phyloP scores from a whole-genome alignment of 768 basidiomycete genomes.

The Termitomyces sp. region DNA sequence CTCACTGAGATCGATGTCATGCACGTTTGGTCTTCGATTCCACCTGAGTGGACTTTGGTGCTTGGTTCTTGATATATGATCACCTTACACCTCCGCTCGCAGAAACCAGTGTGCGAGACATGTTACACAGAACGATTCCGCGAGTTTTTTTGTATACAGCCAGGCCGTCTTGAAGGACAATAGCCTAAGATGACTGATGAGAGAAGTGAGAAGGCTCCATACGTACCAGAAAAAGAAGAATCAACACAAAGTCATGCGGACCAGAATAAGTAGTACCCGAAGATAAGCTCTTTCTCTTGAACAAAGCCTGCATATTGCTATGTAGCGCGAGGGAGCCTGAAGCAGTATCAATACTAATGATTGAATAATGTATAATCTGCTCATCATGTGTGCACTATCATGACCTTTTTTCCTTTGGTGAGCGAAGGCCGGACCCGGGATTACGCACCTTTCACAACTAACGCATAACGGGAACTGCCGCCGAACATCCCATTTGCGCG shows the following conservation, averaged over 20 bases:
- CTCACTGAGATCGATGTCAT: neutral
- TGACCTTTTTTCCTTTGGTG: too few relatives aligned
- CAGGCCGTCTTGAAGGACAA: neutral
- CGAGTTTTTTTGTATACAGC: neutral
- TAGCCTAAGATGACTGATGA: neutral
- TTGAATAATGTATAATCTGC: too few relatives aligned
- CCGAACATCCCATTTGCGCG: too few relatives aligned
- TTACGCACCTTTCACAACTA: too few relatives aligned
- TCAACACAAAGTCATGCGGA: neutral
- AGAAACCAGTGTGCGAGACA: neutral
- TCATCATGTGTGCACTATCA: too few relatives aligned
- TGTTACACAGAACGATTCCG: neutral
- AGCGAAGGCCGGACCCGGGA: too few relatives aligned
- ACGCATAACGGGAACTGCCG: too few relatives aligned
- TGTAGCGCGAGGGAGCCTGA: neutral
- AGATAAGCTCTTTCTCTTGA: neutral
- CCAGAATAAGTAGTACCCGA: too few relatives aligned
- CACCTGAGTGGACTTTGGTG: neutral
- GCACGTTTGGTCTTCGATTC: neutral
- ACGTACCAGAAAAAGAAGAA: neutral
- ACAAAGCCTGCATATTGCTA: neutral
- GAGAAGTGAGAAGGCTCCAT: neutral
- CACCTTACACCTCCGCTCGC: neutral
- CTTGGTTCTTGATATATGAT: neutral
- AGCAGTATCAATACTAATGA: too few relatives aligned